Base-by-base conservation (phyloP, 176 grass and related monocot genomes). In the Oryza brachyantha region DNA sequence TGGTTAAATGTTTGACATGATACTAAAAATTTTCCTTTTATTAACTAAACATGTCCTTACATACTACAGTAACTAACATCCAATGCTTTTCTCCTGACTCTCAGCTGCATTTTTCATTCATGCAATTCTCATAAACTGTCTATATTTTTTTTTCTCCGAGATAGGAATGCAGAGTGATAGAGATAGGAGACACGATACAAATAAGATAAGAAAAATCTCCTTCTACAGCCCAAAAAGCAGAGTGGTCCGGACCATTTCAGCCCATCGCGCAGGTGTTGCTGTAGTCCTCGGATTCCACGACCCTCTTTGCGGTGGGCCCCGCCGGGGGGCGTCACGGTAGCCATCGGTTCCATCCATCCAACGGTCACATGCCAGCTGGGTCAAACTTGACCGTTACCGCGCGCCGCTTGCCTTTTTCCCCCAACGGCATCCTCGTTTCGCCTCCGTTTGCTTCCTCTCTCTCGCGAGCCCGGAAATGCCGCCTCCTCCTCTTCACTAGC, bases 371-470 rank as follows among this genome's bases (percentile, higher is more conserved):
- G 72, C 82, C 66, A 72, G 73, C 72, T 72, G 24, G 77, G 82
- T 89, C 82, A 89, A 89, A 89, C 78, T 12, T 79, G 82, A 85
- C 87, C 87, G 87, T 89, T 89, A 77, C 57, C 22, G 13, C 13
- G 54, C 79, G 55, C 70, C 29, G 40, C 62, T 43, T 63, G 7
- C 32, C 64, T 27, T 75, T 46, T 70, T 54, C 24, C 48, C 48
- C 57, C 70, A 84, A 77, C 76, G 79, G 82, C 59, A 72, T 63
- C 65, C 40, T 75, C 24, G n/a, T 19, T 35, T 32, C 52, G 11
- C 42, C 52, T 43, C 74, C 4, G 31, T 73, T 70, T 68, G 25
- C 32, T 26, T 24, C 8, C 46, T 4, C 16, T 26, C 12, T 42
- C 11, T n/a, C 10, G 1, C 50, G n/a, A 14, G 5, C 19, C 76